A percentile compares a stretch with the other conserved stretches of the same genome.
phyloP scores from a whole-genome alignment of 257 asterid species.

The Solanum gracilifrons region DNA sequence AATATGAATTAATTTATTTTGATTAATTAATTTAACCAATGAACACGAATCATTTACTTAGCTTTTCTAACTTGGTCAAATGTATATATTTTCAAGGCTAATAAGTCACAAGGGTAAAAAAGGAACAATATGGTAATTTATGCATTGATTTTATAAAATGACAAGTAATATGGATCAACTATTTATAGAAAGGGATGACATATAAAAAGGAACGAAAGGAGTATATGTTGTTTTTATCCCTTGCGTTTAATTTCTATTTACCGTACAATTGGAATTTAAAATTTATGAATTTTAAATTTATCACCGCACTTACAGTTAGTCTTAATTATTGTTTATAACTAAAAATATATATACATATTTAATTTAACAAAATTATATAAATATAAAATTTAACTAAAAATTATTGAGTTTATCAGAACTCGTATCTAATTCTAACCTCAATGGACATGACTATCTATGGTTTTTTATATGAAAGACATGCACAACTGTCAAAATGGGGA shows the following conservation, averaged over 20 bases:
- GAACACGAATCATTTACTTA: too few relatives aligned
- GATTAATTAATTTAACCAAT: too few relatives aligned
- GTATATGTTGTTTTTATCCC: too few relatives aligned
- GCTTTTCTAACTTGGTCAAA: too few relatives aligned
- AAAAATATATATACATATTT: background rate
- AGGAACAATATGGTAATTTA: too few relatives aligned
- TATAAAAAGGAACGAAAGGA: too few relatives aligned
- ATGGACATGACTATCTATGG: background rate
- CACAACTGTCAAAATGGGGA: background rate
- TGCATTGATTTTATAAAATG: too few relatives aligned
- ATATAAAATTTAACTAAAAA: background rate
- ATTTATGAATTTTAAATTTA: background rate
- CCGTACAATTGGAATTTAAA: background rate
- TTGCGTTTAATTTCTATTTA: background rate
- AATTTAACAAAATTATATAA: background rate
- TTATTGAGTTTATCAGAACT: rapidly evolving
- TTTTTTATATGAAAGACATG: background rate
- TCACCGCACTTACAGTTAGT: background rate
- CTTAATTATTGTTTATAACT: background rate
- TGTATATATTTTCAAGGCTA: too few relatives aligned
- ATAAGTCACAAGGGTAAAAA: too few relatives aligned
- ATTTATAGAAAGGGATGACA: too few relatives aligned
- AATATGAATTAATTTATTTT: too few relatives aligned
- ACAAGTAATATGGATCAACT: too few relatives aligned
- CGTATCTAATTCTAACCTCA: background rate